These are phyloP conservation scores for Tetrahymena elliotti DNA, from an alignment of 73 alveolate species.

Conservation along the genomic window DNA sequence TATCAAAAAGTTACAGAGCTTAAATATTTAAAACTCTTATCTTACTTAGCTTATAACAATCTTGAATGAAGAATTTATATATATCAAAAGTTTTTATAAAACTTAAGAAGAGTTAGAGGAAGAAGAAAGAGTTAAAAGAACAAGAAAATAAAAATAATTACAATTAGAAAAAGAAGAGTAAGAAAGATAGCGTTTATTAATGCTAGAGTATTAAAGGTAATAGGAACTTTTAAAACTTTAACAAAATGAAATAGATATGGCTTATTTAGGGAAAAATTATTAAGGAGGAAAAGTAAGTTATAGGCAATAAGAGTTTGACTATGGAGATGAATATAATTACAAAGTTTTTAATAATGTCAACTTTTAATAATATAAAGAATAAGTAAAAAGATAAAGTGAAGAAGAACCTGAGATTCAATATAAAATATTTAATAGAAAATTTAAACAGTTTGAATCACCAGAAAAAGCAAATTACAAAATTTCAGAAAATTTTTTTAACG, in stretches of 20 bases:
- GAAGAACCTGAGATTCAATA: not conserved
- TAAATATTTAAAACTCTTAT: not conserved
- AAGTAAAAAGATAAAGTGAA: not conserved
- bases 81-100: not conserved
- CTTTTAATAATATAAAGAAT: not conserved
- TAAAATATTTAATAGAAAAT: not conserved
- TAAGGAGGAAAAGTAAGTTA: not conserved
- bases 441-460: not conserved
- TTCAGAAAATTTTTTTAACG: not conserved
- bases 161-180: not conserved
- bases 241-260: not conserved
- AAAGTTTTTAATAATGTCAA: not conserved
- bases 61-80: not conserved
- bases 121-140: not conserved
- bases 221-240: not conserved
- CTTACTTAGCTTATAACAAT: not conserved
- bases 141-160: not conserved
- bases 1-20: not conserved
- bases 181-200: not conserved
- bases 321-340: not conserved
- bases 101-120: not conserved
- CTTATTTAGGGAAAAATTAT: not conserved
- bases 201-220: not conserved
- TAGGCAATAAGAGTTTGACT: not conserved
- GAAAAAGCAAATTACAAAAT: not conserved